Conservation (phyloP, 2,329 filamentous ascomycete species). For the Penicillium sp. region DNA sequence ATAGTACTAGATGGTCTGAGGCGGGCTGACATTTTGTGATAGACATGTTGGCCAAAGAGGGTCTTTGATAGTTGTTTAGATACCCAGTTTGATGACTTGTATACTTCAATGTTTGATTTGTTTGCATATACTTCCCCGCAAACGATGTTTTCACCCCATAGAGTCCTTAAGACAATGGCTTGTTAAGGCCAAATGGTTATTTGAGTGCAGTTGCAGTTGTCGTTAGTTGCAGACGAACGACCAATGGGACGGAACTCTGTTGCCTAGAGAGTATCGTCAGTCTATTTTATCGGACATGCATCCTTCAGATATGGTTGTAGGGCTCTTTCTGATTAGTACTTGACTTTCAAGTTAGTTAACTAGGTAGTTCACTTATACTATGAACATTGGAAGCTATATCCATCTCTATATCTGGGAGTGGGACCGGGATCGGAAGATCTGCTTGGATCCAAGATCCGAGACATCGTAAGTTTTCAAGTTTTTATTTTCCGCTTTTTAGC, state of each 20-base stretch:
- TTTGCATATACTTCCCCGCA: too few species aligned
- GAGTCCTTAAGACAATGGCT: too few species aligned
- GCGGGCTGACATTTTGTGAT: background rate
- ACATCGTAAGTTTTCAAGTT: background rate
- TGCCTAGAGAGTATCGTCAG: slow-evolving; percentile 12
- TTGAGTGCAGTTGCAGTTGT: background rate
- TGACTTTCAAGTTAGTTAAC: background rate
- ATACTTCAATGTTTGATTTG: too few species aligned
- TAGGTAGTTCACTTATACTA: background rate
- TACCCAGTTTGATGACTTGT: slow-evolving; percentile 19
- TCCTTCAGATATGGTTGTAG: background rate
- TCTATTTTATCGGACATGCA: background rate
- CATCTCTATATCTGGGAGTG: background rate
- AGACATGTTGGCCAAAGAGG: slow-evolving; percentile 67
- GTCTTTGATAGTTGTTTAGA: slow-evolving; percentile 32
- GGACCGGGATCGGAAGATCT: background rate
- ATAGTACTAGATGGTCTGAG: background rate
- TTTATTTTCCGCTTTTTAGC: background rate
- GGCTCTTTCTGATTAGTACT: background rate
- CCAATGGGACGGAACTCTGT: slow-evolving; percentile 14
- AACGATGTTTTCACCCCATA: too few species aligned
- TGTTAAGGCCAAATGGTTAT: too few species aligned
- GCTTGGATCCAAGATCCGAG: background rate
- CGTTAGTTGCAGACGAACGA: background rate
- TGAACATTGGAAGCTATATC: background rate